Evolutionary conservation across 352 stramenopile species (phyloP), one percentile per base, ranked within the genome.

Genomic region (Pythium folliculosum): DNA sequence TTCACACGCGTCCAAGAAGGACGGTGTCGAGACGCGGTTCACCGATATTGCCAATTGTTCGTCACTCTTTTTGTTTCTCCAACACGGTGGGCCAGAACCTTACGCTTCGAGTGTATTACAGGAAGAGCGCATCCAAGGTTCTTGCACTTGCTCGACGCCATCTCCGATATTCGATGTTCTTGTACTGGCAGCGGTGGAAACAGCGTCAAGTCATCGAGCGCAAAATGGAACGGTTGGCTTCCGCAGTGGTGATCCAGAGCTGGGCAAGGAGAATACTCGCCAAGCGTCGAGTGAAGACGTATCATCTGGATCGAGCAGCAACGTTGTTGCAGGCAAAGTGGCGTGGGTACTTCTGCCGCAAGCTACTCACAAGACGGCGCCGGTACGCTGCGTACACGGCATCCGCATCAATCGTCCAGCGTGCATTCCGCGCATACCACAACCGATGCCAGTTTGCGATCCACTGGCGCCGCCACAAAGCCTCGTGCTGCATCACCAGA

Each of bases 41-140:
- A 45, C 9, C 62, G 27, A 3, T 92, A 85, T 63, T 89, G 80
- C n/a, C 62, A 54, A 35, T 60, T 90, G 83, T 92, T 74, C 17
- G 62, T 35, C 19, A 38, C 32, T 22, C 21, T n/a, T n/a, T n/a
- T n/a, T n/a, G n/a, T n/a, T n/a, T n/a, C n/a, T n/a, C n/a, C n/a
- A n/a, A n/a, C n/a, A n/a, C n/a, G n/a, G n/a, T n/a, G n/a, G n/a
- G n/a, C n/a, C 3, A 40, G 17, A 43, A 27, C 12, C 40, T 47
- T 8, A 47, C 14, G 40, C 2, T 47, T 21, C 7, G 17, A 61
- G 16, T 37, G 16, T 53, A 8, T 6, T 50, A 0, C 25, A 91
- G 83, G 16, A 91, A 87, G 72, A 72, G 71, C 16, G 80, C 77
- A 1, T 27, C 81, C 3, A 81, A 61, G 64, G 48, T 83, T 19